A percentile compares a stretch with the other conserved stretches of the same genome.
Evolutionary conservation across 1,139 yeast genomes (phyloP).

Genomic region (Kodamaea alishanica): DNA sequence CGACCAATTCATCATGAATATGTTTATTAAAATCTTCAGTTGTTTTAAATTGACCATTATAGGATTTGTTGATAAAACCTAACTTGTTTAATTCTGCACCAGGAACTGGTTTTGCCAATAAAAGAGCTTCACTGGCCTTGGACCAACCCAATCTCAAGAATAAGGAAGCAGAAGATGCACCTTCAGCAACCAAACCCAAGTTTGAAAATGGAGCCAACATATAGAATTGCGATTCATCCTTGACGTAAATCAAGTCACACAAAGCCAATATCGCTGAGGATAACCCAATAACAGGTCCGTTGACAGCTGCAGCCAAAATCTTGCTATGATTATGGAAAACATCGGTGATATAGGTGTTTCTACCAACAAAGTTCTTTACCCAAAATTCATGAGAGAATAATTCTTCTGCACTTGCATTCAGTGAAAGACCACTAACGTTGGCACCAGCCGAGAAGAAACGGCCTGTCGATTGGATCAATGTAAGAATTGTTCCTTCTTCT

Average conservation of each 20-base stretch:
- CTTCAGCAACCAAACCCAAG: constrained; percentile 82
- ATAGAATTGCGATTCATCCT: constrained; percentile 54
- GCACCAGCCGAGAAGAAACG: constrained; percentile 87
- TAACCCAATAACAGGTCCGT: constrained; percentile 87
- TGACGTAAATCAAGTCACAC: constrained; percentile 73
- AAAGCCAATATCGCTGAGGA: constrained; percentile 70
- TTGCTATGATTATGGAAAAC: constrained; percentile 70
- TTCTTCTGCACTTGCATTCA: constrained; percentile 20
- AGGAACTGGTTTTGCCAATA: constrained; percentile 62
- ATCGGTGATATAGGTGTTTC: constrained; percentile 68
- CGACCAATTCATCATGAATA: constrained; percentile 47
- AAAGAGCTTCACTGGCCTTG: constrained; percentile 67
- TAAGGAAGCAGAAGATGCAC: constrained; percentile 69
- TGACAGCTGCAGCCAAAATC: constrained; percentile 69
- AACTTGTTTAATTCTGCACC: constrained; percentile 55
- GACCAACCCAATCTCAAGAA: constrained; percentile 72
- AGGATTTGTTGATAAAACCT: constrained; percentile 59
- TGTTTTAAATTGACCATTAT: constrained; percentile 41
- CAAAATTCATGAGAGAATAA: constrained; percentile 50
- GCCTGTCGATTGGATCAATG: constrained; percentile 71
- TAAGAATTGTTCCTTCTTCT: constrained; percentile 62
- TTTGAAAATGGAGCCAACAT: constrained; percentile 76
- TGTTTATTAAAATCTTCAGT: constrained; percentile 58
- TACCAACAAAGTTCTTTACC: constrained; percentile 59
- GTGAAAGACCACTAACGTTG: constrained; percentile 42